Conservation (phyloP, 768 basidiomycete species). For the Leccinellum luteum region DNA sequence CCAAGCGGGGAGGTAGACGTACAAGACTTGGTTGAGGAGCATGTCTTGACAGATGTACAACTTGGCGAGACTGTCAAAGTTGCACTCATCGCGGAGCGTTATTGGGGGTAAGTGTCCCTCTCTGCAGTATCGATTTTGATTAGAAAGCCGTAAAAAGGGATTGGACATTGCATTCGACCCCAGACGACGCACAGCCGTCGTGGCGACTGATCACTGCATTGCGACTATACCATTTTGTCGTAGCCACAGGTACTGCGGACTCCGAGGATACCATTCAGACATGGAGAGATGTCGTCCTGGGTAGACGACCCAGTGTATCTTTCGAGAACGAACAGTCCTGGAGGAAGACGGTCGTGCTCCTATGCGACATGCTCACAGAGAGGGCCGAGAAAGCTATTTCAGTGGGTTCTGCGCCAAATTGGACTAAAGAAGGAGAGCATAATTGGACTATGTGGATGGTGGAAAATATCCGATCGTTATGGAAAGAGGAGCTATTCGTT, state of each 20-base stretch:
- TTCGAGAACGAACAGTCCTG: slow-evolving; percentile 48
- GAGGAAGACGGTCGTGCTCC: slow-evolving; percentile 36
- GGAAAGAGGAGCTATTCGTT: slow-evolving; percentile 60
- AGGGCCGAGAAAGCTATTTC: slow-evolving; percentile 30
- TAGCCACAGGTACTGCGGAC: slow-evolving; percentile 24
- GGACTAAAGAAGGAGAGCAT: background rate
- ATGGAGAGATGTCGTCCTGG: slow-evolving; percentile 57
- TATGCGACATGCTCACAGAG: slow-evolving; percentile 40
- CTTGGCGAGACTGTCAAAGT: slow-evolving; percentile 48
- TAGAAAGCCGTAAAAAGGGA: slow-evolving; percentile 45
- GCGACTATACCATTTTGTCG: slow-evolving; percentile 56
- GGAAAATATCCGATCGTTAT: slow-evolving; percentile 47
- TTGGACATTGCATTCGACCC: slow-evolving; percentile 70
- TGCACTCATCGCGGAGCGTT: slow-evolving; percentile 59
- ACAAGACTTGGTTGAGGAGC: slow-evolving; percentile 46
- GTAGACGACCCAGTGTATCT: slow-evolving; percentile 45
- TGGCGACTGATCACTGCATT: slow-evolving; percentile 74
- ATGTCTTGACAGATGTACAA: slow-evolving; percentile 45
- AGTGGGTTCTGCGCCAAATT: background rate
- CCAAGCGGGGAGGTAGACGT: slow-evolving; percentile 61
- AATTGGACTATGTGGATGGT: slow-evolving; percentile 35
- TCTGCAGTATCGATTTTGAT: background rate
- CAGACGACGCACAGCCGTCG: slow-evolving; percentile 68
- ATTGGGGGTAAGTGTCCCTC: slow-evolving; percentile 70
- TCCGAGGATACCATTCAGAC: slow-evolving; percentile 35